A percentile compares a stretch with the other conserved stretches of the same genome.
phyloP scores from a whole-genome alignment of 2,329 filamentous ascomycete genomes.

The Cryphonectria naterciae region DNA sequence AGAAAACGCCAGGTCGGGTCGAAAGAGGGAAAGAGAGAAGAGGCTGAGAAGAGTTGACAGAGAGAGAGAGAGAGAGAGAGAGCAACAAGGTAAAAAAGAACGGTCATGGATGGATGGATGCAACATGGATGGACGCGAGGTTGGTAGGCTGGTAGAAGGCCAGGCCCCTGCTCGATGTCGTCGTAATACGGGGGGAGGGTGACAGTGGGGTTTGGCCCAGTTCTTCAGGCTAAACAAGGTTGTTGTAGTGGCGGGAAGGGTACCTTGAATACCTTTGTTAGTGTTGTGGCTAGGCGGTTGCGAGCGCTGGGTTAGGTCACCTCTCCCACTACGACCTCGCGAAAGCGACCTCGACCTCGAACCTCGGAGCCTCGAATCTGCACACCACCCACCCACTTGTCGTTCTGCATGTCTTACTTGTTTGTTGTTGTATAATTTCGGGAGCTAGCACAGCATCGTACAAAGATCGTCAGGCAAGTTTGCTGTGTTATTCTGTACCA shows the following conservation, averaged over 20 bases:
- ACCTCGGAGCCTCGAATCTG: background rate
- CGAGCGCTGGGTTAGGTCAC: background rate
- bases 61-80: background rate
- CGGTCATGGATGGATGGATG: background rate
- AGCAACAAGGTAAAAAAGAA: background rate
- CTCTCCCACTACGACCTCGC: background rate
- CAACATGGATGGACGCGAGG: background rate
- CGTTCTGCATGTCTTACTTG: background rate
- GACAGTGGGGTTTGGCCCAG: background rate
- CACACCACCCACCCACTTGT: background rate
- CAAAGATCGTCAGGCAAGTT: background rate
- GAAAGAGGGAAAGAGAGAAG: background rate
- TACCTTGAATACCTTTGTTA: background rate
- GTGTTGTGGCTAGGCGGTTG: background rate
- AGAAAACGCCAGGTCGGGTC: background rate
- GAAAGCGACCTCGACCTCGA: background rate
- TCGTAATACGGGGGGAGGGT: background rate
- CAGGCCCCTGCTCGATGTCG: background rate
- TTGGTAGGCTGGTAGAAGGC: background rate
- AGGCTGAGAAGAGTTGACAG: background rate
- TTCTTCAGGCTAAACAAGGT: background rate
- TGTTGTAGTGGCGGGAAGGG: background rate
- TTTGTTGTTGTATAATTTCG: background rate
- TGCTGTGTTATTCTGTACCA: background rate
- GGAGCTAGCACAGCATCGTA: background rate